These are phyloP conservation scores for Globisporangium lucens DNA, from an alignment of 352 stramenopile genomes.

Conservation along the genomic window DNA sequence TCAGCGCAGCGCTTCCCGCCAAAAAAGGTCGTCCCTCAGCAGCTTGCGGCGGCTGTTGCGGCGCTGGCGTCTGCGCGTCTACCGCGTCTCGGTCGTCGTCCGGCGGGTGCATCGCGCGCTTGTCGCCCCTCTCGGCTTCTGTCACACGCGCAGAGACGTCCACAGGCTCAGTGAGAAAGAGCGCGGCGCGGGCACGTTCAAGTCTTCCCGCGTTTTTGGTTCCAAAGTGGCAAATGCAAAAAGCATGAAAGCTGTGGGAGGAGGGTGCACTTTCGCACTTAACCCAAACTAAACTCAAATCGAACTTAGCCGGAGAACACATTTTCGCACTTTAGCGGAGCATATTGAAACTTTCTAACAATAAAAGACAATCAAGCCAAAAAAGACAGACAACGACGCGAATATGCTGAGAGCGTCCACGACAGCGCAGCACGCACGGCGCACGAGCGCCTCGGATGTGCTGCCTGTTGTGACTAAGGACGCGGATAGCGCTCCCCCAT, in stretches of 20 bases:
- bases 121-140: background rate
- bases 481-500: background rate
- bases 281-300: background rate
- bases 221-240: constrained; percentile 1
- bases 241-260: background rate
- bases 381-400: background rate
- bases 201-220: background rate
- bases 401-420: constrained; percentile 12
- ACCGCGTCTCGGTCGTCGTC: constrained; percentile 8
- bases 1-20: background rate
- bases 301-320: background rate
- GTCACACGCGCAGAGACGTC: background rate
- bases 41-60: background rate
- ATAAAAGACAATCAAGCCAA: background rate
- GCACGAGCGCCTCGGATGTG: constrained; percentile 7
- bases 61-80: background rate
- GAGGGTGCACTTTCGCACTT: background rate
- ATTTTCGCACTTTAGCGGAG: background rate
- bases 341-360: background rate
- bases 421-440: constrained; percentile 6
- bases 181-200: background rate
- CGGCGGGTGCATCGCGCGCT: constrained; percentile 3
- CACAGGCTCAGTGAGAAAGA: background rate
- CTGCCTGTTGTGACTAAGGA: constrained; percentile 13
- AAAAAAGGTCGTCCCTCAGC: background rate